phyloP scores from a whole-genome alignment of 495 filamentous ascomycete genomes.

The Hyaloscypha variabilis region DNA sequence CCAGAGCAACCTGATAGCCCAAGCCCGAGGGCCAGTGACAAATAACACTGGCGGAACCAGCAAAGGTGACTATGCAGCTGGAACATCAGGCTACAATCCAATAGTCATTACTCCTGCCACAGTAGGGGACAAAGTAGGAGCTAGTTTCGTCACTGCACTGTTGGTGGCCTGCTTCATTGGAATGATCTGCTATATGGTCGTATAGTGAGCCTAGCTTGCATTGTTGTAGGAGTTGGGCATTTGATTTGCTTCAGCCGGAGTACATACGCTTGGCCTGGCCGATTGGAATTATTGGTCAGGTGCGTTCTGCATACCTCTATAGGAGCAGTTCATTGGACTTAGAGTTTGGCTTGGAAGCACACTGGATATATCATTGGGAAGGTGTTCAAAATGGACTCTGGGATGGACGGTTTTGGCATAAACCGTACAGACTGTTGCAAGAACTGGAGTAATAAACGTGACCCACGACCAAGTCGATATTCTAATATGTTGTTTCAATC shows the following conservation, averaged over 20 bases:
- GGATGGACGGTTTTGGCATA: background rate
- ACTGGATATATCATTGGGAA: background rate
- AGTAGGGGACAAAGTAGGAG: slow-evolving; percentile 60
- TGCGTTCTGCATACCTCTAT: background rate
- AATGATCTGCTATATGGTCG: slow-evolving; percentile 34
- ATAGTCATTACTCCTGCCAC: slow-evolving; percentile 24
- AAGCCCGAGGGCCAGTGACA: slow-evolving; percentile 57
- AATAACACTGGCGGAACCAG: slow-evolving; percentile 72
- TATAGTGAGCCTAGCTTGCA: background rate
- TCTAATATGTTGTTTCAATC: background rate
- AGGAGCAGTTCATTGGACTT: background rate
- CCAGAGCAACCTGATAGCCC: slow-evolving; percentile 57
- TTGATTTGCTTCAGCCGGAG: background rate
- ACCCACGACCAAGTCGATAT: background rate
- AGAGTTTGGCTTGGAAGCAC: slow-evolving; percentile 7
- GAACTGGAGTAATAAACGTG: background rate
- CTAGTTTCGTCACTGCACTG: slow-evolving; percentile 64
- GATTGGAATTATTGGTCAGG: background rate
- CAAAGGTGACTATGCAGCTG: slow-evolving; percentile 67
- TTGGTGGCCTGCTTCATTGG: slow-evolving; percentile 56
- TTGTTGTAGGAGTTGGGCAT: background rate
- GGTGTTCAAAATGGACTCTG: background rate
- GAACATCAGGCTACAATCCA: slow-evolving; percentile 36
- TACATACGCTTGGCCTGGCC: background rate
- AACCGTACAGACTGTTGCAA: background rate